These are phyloP conservation scores for Glebionis coronaria DNA, from an alignment of 129 eudicot genomes.

Conservation along the genomic window DNA sequence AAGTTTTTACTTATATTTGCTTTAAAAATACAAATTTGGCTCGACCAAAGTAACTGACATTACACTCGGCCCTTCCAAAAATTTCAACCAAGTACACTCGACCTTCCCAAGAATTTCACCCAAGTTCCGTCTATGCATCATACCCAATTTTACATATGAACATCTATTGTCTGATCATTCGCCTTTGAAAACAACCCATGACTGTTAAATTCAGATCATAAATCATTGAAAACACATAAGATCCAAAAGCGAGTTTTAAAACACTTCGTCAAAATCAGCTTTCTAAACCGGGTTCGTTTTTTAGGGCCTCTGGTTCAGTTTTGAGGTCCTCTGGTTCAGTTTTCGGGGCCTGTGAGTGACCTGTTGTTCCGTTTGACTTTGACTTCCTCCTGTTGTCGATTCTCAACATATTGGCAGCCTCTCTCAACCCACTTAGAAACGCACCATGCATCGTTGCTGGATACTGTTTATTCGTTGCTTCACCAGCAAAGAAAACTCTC, in stretches of 20 bases:
- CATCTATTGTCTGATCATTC: too few relatives aligned
- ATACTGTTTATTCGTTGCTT: slow-evolving; percentile 91
- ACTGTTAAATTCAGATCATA: background rate
- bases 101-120: too few relatives aligned
- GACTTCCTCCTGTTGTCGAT: slow-evolving; percentile 48
- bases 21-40: too few relatives aligned
- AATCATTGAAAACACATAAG: background rate
- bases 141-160: too few relatives aligned
- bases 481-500: slow-evolving; percentile 93
- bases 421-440: slow-evolving; percentile 97
- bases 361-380: slow-evolving; percentile 15
- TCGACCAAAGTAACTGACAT: too few relatives aligned
- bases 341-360: slow-evolving; percentile 28
- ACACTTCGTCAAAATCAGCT: slow-evolving; percentile 29
- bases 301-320: slow-evolving; percentile 21
- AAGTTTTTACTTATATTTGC: too few relatives aligned
- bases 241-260: slow-evolving; percentile 28
- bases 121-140: too few relatives aligned
- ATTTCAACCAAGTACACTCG: too few relatives aligned
- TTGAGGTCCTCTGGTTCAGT: slow-evolving; percentile 22
- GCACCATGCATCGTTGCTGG: slow-evolving; percentile 99
- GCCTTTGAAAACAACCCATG: background rate
- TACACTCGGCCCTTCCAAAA: too few relatives aligned
- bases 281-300: slow-evolving; percentile 25
- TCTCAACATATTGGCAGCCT: slow-evolving; percentile 86